phyloP scores from a whole-genome alignment of 2,329 filamentous ascomycete species.

The Phoma herbarum region DNA sequence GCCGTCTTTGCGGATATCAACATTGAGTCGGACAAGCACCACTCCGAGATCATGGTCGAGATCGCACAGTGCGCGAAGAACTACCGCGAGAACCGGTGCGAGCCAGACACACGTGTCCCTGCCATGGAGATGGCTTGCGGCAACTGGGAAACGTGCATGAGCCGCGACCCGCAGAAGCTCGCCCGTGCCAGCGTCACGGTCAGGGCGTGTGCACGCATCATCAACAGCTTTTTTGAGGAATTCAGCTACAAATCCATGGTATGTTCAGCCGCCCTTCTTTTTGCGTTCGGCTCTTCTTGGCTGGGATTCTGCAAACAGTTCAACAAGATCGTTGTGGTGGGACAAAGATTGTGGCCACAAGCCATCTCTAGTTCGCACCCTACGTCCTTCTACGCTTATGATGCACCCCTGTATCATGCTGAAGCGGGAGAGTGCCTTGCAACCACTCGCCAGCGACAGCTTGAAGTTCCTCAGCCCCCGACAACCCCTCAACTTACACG shows the following conservation, averaged over 20 bases:
- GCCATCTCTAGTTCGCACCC: neutral
- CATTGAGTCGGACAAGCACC: constrained; percentile 73
- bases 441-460: neutral
- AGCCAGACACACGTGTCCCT: constrained; percentile 70
- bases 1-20: constrained; percentile 79
- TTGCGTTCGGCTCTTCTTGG: constrained; percentile 7
- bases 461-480: neutral
- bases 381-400: neutral
- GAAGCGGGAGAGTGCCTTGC: neutral
- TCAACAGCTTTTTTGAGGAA: constrained; percentile 91
- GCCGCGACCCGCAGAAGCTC: constrained; percentile 78
- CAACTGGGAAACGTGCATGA: constrained; percentile 89
- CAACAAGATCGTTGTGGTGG: neutral
- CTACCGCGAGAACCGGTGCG: constrained; percentile 80
- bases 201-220: constrained; percentile 87
- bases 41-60: constrained; percentile 73
- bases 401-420: neutral
- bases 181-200: constrained; percentile 83
- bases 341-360: neutral
- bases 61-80: constrained; percentile 77
- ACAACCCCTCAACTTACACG: neutral
- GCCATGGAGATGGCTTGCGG: constrained; percentile 77
- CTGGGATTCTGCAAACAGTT: neutral
- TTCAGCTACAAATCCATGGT: constrained; percentile 86
- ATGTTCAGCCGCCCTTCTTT: constrained; percentile 31